Conservation (phyloP, 2,329 filamentous ascomycete species). For the Thielaviopsis euricoi region DNA sequence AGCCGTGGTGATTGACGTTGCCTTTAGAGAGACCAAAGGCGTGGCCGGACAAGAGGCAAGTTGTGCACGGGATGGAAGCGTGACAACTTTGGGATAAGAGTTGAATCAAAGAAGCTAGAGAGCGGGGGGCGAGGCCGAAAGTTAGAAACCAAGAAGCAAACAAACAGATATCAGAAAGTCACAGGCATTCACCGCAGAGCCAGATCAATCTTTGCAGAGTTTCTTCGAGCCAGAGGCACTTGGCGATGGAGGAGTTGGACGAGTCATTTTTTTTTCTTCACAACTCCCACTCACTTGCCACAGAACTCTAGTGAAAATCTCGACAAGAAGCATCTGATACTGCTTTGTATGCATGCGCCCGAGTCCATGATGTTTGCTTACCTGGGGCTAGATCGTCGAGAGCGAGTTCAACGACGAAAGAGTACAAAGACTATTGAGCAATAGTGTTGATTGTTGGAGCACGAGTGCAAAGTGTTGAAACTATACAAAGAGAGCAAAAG, state of each 20-base stretch:
- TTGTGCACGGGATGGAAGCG: slow-evolving; percentile 3
- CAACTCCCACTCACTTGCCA: not conserved
- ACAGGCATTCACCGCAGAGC: not conserved
- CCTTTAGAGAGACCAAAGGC: slow-evolving; percentile 56
- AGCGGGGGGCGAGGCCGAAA: not conserved
- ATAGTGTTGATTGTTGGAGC: not conserved
- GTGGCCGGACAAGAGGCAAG: not conserved
- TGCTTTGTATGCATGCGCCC: not conserved
- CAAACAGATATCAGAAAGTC: not conserved
- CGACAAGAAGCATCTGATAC: not conserved
- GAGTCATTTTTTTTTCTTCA: not conserved
- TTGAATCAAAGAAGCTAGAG: slow-evolving; percentile 2
- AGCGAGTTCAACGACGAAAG: not conserved
- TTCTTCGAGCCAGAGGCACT: not conserved
- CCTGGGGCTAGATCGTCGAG: slow-evolving; percentile 1
- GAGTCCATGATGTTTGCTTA: not conserved
- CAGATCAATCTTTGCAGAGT: not conserved
- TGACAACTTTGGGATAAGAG: not conserved
- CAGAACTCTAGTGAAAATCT: not conserved
- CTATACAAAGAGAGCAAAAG: not conserved
- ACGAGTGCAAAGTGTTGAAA: not conserved
- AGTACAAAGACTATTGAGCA: not conserved
- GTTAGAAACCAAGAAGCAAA: slow-evolving; percentile 4
- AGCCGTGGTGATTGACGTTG: slow-evolving; percentile 42
- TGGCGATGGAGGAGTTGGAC: not conserved